These are phyloP conservation scores for Diplodia sapinea DNA, from an alignment of 2,329 filamentous ascomycete species.

Conservation along the genomic window DNA sequence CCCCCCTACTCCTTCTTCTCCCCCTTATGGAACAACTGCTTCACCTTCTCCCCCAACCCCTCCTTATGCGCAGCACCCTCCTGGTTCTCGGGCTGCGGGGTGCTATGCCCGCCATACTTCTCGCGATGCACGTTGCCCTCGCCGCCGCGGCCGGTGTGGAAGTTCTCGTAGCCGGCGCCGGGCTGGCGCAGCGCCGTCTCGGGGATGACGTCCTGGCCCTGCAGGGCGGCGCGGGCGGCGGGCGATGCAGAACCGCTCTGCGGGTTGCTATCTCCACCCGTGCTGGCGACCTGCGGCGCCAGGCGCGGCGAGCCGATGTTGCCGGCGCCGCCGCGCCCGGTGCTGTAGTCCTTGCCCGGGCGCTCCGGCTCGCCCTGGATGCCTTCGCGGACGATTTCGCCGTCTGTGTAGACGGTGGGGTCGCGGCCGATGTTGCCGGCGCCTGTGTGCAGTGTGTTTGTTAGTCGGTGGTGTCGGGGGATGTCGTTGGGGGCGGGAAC, in stretches of 20 bases:
- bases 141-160: slow-evolving; percentile 47
- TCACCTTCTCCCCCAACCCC: slow-evolving; percentile 46
- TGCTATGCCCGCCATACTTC: slow-evolving; percentile 44
- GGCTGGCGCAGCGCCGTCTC: slow-evolving; percentile 42
- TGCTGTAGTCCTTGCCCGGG: slow-evolving; percentile 40
- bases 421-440: slow-evolving; percentile 60
- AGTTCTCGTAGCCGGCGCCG: slow-evolving; percentile 42
- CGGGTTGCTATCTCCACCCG: too few species aligned
- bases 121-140: slow-evolving; percentile 47
- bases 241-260: too few species aligned
- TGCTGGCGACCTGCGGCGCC: background rate
- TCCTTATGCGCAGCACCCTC: slow-evolving; percentile 28
- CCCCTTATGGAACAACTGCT: slow-evolving; percentile 37
- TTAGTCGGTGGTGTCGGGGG: background rate
- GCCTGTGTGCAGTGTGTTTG: slow-evolving; percentile 43
- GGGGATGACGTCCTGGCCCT: slow-evolving; percentile 43
- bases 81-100: slow-evolving; percentile 32
- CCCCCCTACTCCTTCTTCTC: background rate
- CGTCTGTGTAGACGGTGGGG: slow-evolving; percentile 46
- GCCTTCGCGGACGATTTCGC: slow-evolving; percentile 46
- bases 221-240: slow-evolving; percentile 7
- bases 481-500: too few species aligned
- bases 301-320: slow-evolving; percentile 38
- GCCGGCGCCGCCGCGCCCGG: slow-evolving; percentile 39
- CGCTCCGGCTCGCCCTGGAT: slow-evolving; percentile 37